These are phyloP conservation scores for Lactifluus rugatus DNA, from an alignment of 768 basidiomycete species.

Conservation along the genomic window DNA sequence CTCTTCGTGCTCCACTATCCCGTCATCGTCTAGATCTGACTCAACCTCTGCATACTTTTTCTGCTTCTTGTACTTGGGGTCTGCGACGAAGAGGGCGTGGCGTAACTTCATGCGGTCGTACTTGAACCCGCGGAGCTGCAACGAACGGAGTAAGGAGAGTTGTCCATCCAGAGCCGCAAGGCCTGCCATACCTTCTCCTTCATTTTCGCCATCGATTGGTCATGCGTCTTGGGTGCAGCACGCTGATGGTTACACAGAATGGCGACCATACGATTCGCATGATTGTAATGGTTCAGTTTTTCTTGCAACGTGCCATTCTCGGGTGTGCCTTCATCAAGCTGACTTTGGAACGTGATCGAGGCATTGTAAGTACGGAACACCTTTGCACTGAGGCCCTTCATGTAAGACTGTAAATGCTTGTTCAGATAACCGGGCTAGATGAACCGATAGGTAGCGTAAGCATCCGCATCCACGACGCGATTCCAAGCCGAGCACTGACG, in stretches of 20 bases:
- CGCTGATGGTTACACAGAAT: slow-evolving; percentile 99
- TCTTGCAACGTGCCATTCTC: slow-evolving; percentile 75
- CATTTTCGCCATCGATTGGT: slow-evolving; percentile 92
- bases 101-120: slow-evolving; percentile 98
- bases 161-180: neutral
- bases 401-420: slow-evolving; percentile 85
- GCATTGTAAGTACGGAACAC: slow-evolving; percentile 99
- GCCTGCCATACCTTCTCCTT: slow-evolving; percentile 61
- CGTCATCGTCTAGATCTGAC: slow-evolving; percentile 92
- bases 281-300: slow-evolving; percentile 94
- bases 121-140: slow-evolving; percentile 76
- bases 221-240: slow-evolving; percentile 85
- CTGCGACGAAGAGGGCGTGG: slow-evolving; percentile 69
- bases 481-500: slow-evolving; percentile 38
- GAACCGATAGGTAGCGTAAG: neutral
- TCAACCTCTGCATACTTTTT: slow-evolving; percentile 71
- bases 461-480: neutral
- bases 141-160: neutral
- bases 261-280: slow-evolving; percentile 93
- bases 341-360: slow-evolving; percentile 88
- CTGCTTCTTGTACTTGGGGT: slow-evolving; percentile 75
- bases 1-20: slow-evolving; percentile 73
- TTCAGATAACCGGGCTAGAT: slow-evolving; percentile 72
- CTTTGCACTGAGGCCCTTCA: slow-evolving; percentile 97
- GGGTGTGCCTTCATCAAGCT: slow-evolving; percentile 68